These are phyloP conservation scores for Hyaloscypha bicolor DNA, from an alignment of 495 filamentous ascomycete species.

Conservation along the genomic window DNA sequence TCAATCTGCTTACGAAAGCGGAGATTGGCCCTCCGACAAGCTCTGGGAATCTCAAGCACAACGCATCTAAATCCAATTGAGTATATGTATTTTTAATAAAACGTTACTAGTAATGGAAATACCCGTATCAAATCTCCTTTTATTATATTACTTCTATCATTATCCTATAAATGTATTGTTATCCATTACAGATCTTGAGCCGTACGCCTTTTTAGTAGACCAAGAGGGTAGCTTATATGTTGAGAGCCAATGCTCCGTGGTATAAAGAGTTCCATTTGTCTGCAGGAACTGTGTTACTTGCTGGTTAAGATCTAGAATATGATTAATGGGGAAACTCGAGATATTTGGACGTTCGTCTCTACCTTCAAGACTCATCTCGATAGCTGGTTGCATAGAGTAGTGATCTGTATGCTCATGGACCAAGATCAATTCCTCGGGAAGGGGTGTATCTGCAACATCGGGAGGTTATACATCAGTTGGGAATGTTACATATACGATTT, in stretches of 20 bases:
- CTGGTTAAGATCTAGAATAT: slow-evolving; percentile 18
- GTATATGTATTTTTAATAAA: too few species aligned
- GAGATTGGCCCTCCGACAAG: too few species aligned
- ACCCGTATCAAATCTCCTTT: too few species aligned
- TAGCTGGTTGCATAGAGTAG: slow-evolving; percentile 19
- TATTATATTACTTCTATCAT: too few species aligned
- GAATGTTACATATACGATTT: too few species aligned
- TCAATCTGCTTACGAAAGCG: too few species aligned
- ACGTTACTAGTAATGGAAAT: too few species aligned
- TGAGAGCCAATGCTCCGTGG: slow-evolving; percentile 16
- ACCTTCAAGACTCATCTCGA: slow-evolving; percentile 11
- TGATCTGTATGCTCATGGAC: slow-evolving; percentile 22
- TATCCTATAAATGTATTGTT: slow-evolving; percentile 18
- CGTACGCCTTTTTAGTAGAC: slow-evolving; percentile 1
- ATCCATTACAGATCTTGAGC: slow-evolving; percentile 4
- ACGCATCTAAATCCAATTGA: too few species aligned
- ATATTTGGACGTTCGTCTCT: neutral
- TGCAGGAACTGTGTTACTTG: slow-evolving; percentile 15
- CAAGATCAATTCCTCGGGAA: slow-evolving; percentile 18
- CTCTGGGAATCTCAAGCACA: too few species aligned
- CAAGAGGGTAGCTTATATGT: slow-evolving; percentile 1
- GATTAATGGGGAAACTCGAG: neutral
- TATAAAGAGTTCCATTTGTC: slow-evolving; percentile 6
- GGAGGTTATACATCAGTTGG: neutral
- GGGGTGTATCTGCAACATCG: slow-evolving; percentile 4